Evolutionary conservation across 202 grass and related monocot species (phyloP).

Genomic region (Musa balbisiana): DNA sequence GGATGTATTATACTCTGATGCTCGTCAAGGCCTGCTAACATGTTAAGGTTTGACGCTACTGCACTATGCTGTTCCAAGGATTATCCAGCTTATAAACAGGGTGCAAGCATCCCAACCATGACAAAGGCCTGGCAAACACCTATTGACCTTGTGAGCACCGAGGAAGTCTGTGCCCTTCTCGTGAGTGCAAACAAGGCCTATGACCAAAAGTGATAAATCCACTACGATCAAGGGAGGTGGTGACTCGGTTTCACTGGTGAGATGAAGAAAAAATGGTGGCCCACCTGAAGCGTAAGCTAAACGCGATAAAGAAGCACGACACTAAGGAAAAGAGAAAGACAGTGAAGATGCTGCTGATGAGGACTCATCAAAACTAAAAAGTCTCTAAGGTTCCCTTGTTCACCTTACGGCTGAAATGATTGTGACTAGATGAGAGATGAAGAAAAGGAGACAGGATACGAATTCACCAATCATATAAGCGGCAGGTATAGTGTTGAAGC

Average conservation of each 20-base stretch:
- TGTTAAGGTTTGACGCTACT: slow-evolving; percentile 63
- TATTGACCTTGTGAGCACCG: slow-evolving; percentile 56
- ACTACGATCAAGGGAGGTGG: slow-evolving; percentile 21
- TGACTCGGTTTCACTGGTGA: slow-evolving; percentile 18
- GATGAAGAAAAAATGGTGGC: slow-evolving; percentile 17
- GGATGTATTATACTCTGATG: too few species aligned
- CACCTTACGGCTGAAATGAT: slow-evolving; percentile 84
- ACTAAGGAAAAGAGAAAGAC: slow-evolving; percentile 55
- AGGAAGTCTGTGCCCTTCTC: slow-evolving; percentile 55
- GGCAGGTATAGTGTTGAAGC: not conserved
- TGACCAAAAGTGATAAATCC: slow-evolving; percentile 44
- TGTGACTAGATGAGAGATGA: slow-evolving; percentile 34
- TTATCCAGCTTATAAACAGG: slow-evolving; percentile 61
- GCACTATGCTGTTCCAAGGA: slow-evolving; percentile 81
- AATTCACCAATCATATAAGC: not conserved
- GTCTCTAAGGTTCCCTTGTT: slow-evolving; percentile 59
- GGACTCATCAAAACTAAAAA: slow-evolving; percentile 30
- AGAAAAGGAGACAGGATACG: not conserved
- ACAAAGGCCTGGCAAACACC: slow-evolving; percentile 80
- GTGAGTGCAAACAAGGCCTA: slow-evolving; percentile 51
- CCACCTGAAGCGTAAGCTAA: slow-evolving; percentile 20
- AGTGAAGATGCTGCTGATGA: slow-evolving; percentile 19
- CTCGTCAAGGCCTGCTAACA: slow-evolving; percentile 71
- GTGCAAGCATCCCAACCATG: slow-evolving; percentile 46
- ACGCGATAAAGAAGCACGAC: slow-evolving; percentile 30